Base-by-base conservation (phyloP, 23 red algal species). In the Pyropia yezoensis region DNA sequence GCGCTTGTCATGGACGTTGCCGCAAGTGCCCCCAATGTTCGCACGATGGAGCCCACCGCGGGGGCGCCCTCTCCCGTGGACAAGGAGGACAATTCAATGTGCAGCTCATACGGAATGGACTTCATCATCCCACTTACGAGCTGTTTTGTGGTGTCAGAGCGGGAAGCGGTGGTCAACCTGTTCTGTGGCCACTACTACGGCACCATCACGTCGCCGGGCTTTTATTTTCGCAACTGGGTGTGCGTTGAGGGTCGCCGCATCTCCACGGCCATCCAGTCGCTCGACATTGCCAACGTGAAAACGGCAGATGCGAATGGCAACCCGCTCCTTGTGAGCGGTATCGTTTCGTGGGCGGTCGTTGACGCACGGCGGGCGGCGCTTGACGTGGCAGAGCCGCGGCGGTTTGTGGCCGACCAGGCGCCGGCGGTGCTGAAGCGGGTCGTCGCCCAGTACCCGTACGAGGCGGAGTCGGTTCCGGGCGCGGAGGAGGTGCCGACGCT, bases 131-230 rank as follows among this genome's bases (percentile, higher is more conserved):
- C 78, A 5, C 75, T 59, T 18, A 71, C 62, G 63, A 74, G 27
- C 22, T 84, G 79, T 27, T 84, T 87, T 62, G 32, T 87, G 18
- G 59, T 87, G 15, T 70, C 82, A 1, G 82, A 87, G 23, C 59
- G 64, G 22, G 57, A 54, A 11, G 22, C 70, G 23, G 62, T 70
- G 19, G 82, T 87, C 18, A n/a, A 87, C 17, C 73, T 87, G 2
- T 87, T 73, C 66, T 87, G 75, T 52, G 82, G 82, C 17, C 54
- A 61, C 27, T 87, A 87, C 50, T 66, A 87, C 55, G 82, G 82
- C 13, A 87, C 82, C 57, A 87, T 87, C 65, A 77, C 70, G 39
- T 49, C 73, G 18, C 82, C 82, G 1, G 82, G 82, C 24, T 87
- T 68, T 56, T 87, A 87, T 54, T 87, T 68, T 24, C 82, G 82